Evolutionary conservation across 148 eudicot genomes (phyloP), one percentile per base, ranked within the genome.

Genomic region (Rhododendron simsii): DNA sequence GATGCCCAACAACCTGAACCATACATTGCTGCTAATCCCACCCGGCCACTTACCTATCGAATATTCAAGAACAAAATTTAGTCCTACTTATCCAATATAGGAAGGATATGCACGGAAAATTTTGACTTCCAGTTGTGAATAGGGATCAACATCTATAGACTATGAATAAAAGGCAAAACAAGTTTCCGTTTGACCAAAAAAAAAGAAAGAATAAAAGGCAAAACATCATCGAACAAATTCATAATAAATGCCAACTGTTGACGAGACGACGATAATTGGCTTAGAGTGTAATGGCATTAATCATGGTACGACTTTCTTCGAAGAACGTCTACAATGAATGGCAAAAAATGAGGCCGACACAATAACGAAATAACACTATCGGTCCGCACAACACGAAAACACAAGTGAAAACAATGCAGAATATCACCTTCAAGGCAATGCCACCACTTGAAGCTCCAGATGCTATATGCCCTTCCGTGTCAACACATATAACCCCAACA

Each of bases 391-490:
- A 18, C 45, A 33, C 74, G 74, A 35, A 73, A 20, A 35, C 44
- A 59, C 45, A 39, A 37, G 79, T 13, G 83, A 65, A 2, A 26
- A 8, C 83, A 59, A 47, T 47, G 53, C 74, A 81, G 74, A 82
- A 18, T 13, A 69, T 67, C 88, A 97, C 99, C 98, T 98, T 98
- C 90, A 98, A 86, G 48, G 98, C 98, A 90, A 94, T 95, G 65
- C 99, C 99, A 87, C 99, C 99, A 88, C 99, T 98, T 84, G 99
- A 98, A 33, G 98, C 95, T 85, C 98, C 99, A 87, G 98, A 91
- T 85, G 96, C 99, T 83, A 98, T 89, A 45, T 89, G 87, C 79
- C 99, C 98, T 73, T 91, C 90, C 78, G 89, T 81, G 89, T 98
- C 99, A 57, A 98, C 87, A 89, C 99, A 98, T 85, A 98, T 92